Evolutionary conservation across 768 basidiomycete genomes (phyloP).

Genomic region (Leccinellum luteum): DNA sequence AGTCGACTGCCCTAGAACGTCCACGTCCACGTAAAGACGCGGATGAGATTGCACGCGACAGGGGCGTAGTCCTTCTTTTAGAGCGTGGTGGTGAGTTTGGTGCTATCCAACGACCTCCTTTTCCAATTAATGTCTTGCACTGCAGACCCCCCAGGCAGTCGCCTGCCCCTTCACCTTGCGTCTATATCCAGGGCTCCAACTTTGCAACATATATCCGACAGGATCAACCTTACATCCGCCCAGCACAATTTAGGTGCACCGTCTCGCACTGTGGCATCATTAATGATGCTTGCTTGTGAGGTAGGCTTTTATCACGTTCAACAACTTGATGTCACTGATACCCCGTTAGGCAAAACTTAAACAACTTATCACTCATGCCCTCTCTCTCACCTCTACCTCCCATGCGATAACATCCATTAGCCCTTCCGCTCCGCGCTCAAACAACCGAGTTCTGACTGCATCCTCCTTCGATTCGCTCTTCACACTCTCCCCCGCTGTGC

Average conservation of each 20-base stretch:
- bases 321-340: not conserved
- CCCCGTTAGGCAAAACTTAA: slow-evolving; percentile 69
- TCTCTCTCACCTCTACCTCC: slow-evolving; percentile 74
- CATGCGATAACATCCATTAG: slow-evolving; percentile 74
- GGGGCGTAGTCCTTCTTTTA: slow-evolving; percentile 59
- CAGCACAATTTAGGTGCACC: slow-evolving; percentile 69
- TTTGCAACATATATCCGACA: slow-evolving; percentile 72
- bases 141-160: slow-evolving; percentile 67
- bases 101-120: not conserved
- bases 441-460: slow-evolving; percentile 51
- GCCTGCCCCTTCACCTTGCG: slow-evolving; percentile 69
- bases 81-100: slow-evolving; percentile 59
- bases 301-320: slow-evolving; percentile 35
- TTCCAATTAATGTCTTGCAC: not conserved
- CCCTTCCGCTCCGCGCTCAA: slow-evolving; percentile 46
- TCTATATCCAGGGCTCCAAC: slow-evolving; percentile 71
- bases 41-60: slow-evolving; percentile 71
- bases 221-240: slow-evolving; percentile 77
- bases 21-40: slow-evolving; percentile 44
- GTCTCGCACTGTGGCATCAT: slow-evolving; percentile 57
- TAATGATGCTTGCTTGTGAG: slow-evolving; percentile 79
- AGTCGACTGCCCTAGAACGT: slow-evolving; percentile 43
- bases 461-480: slow-evolving; percentile 77
- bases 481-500: slow-evolving; percentile 69
- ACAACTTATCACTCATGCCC: slow-evolving; percentile 76